Percentiles rank a stretch among this genome's conserved stretches.
Conservation (phyloP, 2,329 filamentous ascomycete genomes). For the Exophiala viscosa region DNA sequence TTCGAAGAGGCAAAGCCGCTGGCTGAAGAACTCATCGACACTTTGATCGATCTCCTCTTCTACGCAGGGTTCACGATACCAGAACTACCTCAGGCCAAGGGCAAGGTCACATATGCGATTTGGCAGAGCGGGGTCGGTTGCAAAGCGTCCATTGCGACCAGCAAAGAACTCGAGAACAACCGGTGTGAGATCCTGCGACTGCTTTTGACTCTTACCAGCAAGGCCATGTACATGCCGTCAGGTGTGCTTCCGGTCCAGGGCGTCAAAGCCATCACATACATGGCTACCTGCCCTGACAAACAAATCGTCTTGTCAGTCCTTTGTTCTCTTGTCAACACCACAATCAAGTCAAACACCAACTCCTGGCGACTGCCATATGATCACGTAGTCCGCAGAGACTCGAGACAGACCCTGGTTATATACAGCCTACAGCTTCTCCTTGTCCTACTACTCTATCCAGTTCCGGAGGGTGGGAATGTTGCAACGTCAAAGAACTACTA, state of each 20-base stretch:
- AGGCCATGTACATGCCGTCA: slow-evolving; percentile 88
- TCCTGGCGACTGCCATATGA: slow-evolving; percentile 94
- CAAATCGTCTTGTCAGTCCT: slow-evolving; percentile 84
- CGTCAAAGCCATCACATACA: slow-evolving; percentile 78
- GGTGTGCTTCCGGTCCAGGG: slow-evolving; percentile 76
- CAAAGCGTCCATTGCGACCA: slow-evolving; percentile 81
- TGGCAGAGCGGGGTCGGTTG: slow-evolving; percentile 98
- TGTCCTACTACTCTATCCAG: slow-evolving; percentile 77
- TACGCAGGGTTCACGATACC: slow-evolving; percentile 86
- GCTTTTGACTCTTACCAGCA: slow-evolving; percentile 78
- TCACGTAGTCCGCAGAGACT: slow-evolving; percentile 84
- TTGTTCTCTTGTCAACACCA: slow-evolving; percentile 91
- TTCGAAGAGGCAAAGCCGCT: slow-evolving; percentile 82
- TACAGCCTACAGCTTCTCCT: slow-evolving; percentile 91
- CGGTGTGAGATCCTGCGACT: slow-evolving; percentile 84
- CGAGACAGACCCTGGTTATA: slow-evolving; percentile 83
- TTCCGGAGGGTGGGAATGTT: slow-evolving; percentile 68
- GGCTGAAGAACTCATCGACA: slow-evolving; percentile 89
- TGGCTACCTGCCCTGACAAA: slow-evolving; percentile 84
- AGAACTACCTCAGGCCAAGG: slow-evolving; percentile 63
- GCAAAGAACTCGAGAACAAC: slow-evolving; percentile 89
- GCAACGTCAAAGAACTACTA: slow-evolving; percentile 81
- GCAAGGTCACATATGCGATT: slow-evolving; percentile 86
- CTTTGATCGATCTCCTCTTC: slow-evolving; percentile 83
- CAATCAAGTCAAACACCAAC: slow-evolving; percentile 91